Percentiles rank a stretch among this genome's conserved stretches.
phyloP scores from a whole-genome alignment of 2,329 filamentous ascomycete genomes.

The Grosmannia clavigera region DNA sequence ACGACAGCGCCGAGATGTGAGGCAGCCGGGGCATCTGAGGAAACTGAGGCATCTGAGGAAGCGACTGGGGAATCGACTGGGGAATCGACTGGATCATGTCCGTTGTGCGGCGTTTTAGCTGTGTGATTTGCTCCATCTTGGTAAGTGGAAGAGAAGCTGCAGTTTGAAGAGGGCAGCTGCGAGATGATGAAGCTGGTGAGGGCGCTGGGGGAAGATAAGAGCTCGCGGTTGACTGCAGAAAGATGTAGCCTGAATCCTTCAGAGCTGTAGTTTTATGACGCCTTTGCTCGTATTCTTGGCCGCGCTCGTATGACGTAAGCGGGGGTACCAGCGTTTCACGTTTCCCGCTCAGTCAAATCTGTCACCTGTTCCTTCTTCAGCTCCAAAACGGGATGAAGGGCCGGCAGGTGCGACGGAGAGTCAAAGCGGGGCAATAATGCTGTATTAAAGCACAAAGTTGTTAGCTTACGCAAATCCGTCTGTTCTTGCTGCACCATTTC shows the following conservation, averaged over 20 bases:
- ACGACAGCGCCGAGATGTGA: neutral
- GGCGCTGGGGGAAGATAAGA: neutral
- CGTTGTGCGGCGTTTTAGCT: constrained; percentile 42
- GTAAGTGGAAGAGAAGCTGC: neutral
- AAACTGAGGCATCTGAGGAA: constrained; percentile 30
- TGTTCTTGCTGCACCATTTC: too few relatives aligned
- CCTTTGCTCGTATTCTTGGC: neutral
- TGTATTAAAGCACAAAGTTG: neutral
- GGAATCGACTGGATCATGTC: constrained; percentile 29
- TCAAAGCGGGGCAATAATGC: neutral
- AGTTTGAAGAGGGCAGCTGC: neutral
- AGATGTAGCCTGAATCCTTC: neutral
- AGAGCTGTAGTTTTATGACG: neutral
- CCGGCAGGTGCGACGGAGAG: neutral
- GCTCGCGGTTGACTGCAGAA: neutral
- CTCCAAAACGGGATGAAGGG: neutral
- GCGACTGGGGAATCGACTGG: constrained; percentile 3
- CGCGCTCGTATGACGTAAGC: neutral
- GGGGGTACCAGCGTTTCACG: neutral
- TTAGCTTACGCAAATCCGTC: neutral
- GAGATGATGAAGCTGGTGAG: neutral
- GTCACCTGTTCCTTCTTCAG: neutral
- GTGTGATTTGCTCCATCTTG: constrained; percentile 38
- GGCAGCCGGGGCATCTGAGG: constrained; percentile 17
- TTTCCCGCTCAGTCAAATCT: neutral